Percentiles rank a stretch among this genome's conserved stretches.
These are phyloP conservation scores for Talaromyces adpressus DNA, from an alignment of 495 filamentous ascomycete genomes.

Conservation along the genomic window DNA sequence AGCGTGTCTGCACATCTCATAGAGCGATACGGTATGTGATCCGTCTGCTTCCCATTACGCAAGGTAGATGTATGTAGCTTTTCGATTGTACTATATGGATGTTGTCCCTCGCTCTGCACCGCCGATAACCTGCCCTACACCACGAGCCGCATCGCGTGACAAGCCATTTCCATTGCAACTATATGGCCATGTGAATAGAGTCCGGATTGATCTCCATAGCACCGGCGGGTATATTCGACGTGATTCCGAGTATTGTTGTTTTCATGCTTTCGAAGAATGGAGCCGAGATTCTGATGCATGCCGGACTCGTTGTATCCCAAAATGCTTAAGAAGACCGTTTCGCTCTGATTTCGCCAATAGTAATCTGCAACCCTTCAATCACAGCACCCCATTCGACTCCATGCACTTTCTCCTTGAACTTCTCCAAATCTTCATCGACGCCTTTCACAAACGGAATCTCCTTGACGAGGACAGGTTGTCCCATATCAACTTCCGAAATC, in stretches of 20 bases:
- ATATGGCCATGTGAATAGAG: neutral
- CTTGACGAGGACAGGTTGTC: conserved; percentile 61
- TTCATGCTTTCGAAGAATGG: neutral
- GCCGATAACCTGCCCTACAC: neutral
- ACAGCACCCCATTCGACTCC: conserved; percentile 62
- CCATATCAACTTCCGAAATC: conserved; percentile 77
- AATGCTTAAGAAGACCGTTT: conserved; percentile 6
- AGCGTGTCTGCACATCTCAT: neutral
- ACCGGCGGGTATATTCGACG: neutral
- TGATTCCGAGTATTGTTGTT: neutral
- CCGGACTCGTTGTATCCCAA: neutral
- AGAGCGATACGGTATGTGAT: neutral
- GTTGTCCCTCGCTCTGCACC: neutral
- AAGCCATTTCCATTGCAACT: neutral
- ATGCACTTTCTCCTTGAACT: conserved; percentile 66
- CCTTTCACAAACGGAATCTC: conserved; percentile 65
- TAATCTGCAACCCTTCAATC: conserved; percentile 58
- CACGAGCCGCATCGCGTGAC: neutral
- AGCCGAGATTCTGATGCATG: neutral
- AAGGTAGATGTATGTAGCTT: neutral
- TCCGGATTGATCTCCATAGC: neutral
- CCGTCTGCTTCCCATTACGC: neutral
- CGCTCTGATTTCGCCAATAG: conserved; percentile 38
- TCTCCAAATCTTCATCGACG: conserved; percentile 52
- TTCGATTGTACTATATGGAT: neutral